These are phyloP conservation scores for Trichosporon faecale DNA, from an alignment of 1,284 basidiomycete genomes.

Conservation along the genomic window DNA sequence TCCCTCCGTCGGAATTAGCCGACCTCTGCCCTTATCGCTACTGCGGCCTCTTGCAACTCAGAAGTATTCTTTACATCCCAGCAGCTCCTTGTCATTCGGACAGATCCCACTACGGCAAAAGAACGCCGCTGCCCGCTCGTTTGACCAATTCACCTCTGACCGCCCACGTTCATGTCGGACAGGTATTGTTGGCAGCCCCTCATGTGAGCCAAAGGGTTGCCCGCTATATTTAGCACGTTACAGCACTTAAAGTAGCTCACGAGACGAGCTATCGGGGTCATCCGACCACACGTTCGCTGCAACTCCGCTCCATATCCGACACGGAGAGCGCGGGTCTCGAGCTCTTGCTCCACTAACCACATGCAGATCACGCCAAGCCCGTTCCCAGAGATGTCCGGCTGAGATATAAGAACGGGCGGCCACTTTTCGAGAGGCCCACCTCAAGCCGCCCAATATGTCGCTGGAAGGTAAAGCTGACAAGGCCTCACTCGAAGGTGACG, in stretches of 20 bases:
- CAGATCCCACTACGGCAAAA: not conserved
- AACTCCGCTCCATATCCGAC: not conserved
- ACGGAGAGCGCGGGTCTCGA: not conserved
- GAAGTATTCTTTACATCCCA: no score
- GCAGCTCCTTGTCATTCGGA: not conserved
- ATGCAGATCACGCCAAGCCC: not conserved
- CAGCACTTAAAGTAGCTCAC: not conserved
- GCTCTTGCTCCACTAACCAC: not conserved
- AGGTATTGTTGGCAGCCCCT: not conserved
- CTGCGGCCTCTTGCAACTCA: not conserved
- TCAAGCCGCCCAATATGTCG: not conserved
- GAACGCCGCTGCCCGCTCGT: not conserved
- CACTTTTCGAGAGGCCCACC: not conserved
- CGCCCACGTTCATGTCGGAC: not conserved
- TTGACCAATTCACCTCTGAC: not conserved
- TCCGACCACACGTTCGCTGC: not conserved
- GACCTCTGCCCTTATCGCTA: not conserved
- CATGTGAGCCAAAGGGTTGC: not conserved
- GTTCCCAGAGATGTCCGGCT: not conserved
- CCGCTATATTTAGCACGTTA: not conserved
- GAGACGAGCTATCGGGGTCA: not conserved
- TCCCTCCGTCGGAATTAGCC: not conserved
- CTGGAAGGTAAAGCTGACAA: not conserved
- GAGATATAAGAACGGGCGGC: not conserved
- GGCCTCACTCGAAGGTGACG: not conserved